Evolutionary conservation across 2,329 filamentous ascomycete species (phyloP), one percentile per base, ranked within the genome.

Genomic region (Bipolaris sorokiniana): DNA sequence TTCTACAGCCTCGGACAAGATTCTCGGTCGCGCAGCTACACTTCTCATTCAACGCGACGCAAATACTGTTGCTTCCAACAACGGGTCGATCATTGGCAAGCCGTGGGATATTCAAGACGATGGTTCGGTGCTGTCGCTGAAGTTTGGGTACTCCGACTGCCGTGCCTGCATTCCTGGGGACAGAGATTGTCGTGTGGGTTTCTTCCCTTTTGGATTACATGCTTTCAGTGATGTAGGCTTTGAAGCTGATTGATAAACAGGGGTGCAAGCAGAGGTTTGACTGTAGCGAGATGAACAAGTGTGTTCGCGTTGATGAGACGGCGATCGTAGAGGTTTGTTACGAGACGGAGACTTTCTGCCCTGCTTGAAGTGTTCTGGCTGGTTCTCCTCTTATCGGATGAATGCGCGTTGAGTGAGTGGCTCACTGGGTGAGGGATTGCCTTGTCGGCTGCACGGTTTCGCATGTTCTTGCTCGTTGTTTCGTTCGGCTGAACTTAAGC

Each of bases 211-310:
- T 36, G 15, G 34, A n/a, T 16, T n/a, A 7, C 15, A 36, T 36
- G 13, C 10, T 36, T 36, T n/a, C 1, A 36, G 28, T 31, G 10
- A 10, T 13, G 28, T 36, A 15, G 34, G 9, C 4, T 5, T n/a
- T 36, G 13, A 15, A 3, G 7, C 15, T 50, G 20, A 41, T 48
- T 28, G 26, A 47, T 50, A 44, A 15, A 26, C 16, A 51, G 22
- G 45, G 48, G 7, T 64, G 62, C 34, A 33, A 51, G 34, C 57
- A 54, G 50, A 36, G 52, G 46, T 60, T 56, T 31, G 45, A 33
- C 7, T 64, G 59, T 28, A 57, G 62, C 42, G 37, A 50, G 33
- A 62, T 60, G 56, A 56, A 50, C 49, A 59, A 51, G 42, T 62
- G 62, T 42, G 41, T 48, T 9, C 36, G 54, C 13, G 44, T 51